These are phyloP conservation scores for Nakaseomyces bracarensis DNA, from an alignment of 1,139 yeast genomes.

Conservation along the genomic window DNA sequence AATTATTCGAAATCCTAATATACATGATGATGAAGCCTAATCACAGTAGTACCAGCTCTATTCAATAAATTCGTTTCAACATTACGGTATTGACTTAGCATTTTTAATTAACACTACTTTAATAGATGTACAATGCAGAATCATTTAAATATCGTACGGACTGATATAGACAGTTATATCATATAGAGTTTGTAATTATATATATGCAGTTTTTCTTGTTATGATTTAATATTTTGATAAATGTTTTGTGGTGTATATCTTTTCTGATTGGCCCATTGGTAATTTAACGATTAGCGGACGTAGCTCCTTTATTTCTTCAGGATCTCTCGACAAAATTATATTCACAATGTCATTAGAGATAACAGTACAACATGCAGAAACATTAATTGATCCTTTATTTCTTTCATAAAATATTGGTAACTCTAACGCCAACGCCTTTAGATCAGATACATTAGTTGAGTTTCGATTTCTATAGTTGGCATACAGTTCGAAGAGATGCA, in stretches of 20 bases:
- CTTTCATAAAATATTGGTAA: slow-evolving; percentile 34
- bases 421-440: slow-evolving; percentile 37
- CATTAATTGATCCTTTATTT: slow-evolving; percentile 13
- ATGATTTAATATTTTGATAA: background rate
- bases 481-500: slow-evolving; percentile 31
- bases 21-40: no score
- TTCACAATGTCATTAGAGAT: slow-evolving; percentile 21
- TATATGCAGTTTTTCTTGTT: no score
- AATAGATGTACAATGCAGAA: slow-evolving; percentile 1
- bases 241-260: slow-evolving; percentile 11
- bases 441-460: slow-evolving; percentile 52
- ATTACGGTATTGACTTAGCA: no score
- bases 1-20: no score
- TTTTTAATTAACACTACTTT: no score
- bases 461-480: slow-evolving; percentile 41
- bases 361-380: slow-evolving; percentile 28
- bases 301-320: slow-evolving; percentile 6
- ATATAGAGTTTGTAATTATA: no score
- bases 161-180: no score
- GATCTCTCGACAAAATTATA: slow-evolving; percentile 8
- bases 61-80: no score
- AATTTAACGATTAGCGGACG: slow-evolving; percentile 15
- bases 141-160: background rate
- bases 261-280: slow-evolving; percentile 27
- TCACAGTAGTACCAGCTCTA: no score